Evolutionary conservation across 2,329 filamentous ascomycete genomes (phyloP), one percentile per base, ranked within the genome.

Genomic region (Cercospora canescens): DNA sequence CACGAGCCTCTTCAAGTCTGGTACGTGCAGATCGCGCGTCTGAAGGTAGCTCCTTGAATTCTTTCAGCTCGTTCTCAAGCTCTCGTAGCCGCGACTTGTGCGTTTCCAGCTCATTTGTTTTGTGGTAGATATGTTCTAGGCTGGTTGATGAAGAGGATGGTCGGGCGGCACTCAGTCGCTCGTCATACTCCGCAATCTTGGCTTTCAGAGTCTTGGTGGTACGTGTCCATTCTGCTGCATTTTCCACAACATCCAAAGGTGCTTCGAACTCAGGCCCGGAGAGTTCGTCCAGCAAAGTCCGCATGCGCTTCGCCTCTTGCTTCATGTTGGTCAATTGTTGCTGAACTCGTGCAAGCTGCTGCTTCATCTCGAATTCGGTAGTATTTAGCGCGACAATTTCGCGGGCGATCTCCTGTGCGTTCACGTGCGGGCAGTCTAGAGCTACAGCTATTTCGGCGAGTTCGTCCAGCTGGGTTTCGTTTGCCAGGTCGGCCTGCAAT

Each of bases 191-290:
- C 16, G 87, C 86, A 1, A 94, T 81, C 71, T 90, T 90, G 2
- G 87, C 80, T 14, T 84, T 80, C 39, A 92, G 81, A n/a, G 65
- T 67, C 50, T 67, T 67, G 26, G 61, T 86, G 79, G 75, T 92
- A 93, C 57, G 90, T 86, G 63, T 85, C 79, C 91, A 87, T 59
- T 95, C 90, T 4, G 89, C 83, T n/a, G 93, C 94, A 70, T 89
- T 85, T 70, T 88, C 87, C 11, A 87, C 86, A 3, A 94, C 80
- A 0, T 86, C 74, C 0, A 87, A 79, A 0, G 86, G 84, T 16
- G 86, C 70, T n/a, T 75, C 65, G 69, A 82, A 81, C 0, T 74
- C 73, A 11, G 74, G 66, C 6, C 67, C 67, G 5, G 67, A 52
- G 24, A 78, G 55, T 8, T 72, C 69, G 16, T 67, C 34, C 2